Evolutionary conservation across 2,329 filamentous ascomycete species (phyloP), one percentile per base, ranked within the genome.

Genomic region (Diplodia mutila): DNA sequence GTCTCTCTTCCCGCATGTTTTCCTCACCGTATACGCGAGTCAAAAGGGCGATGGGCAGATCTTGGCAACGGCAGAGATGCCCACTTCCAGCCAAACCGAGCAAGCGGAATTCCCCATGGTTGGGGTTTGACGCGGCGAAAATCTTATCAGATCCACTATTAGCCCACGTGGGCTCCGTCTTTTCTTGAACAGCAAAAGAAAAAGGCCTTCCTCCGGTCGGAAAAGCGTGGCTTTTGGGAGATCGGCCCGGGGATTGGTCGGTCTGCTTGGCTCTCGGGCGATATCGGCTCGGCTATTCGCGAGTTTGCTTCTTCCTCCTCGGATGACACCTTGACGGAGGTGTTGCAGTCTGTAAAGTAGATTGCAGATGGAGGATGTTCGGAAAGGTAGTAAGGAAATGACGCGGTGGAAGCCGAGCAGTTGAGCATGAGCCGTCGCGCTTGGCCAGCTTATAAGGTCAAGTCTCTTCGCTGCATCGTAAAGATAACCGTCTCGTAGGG

Each of bases 61-160:
- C 54, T 59, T 59, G 54, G 54, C 55, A 39, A 18, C 14, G 34
- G n/a, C 37, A 23, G 37, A 46, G 23, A 23, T 18, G 9, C 6
- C 37, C 55, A 25, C 11, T 18, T 25, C 23, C 16, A 37, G 55
- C 27, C 18, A 39, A 23, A 7, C 16, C n/a, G 5, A 21, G 37
- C 34, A 7, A n/a, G 21, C 37, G 55, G 55, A 12, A 34, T 25
- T 37, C 16, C 39, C 32, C 55, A 48, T 32, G 55, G 37, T 23
- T 46, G 29, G 39, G 4, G 6, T 8, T 61, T 48, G 55, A 61
- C 39, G 55, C 37, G 18, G 27, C 21, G 49, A 23, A 12, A 64
- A 64, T 64, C 61, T 64, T 52, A 64, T 64, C 61, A 64, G 61
- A 64, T 64, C 46, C 61, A 64, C 61, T 27, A 9, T 37, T 4